A percentile compares a stretch with the other conserved stretches of the same genome.
Evolutionary conservation across 306 rosid genomes (phyloP).

Genomic region (Malus sylvestris): DNA sequence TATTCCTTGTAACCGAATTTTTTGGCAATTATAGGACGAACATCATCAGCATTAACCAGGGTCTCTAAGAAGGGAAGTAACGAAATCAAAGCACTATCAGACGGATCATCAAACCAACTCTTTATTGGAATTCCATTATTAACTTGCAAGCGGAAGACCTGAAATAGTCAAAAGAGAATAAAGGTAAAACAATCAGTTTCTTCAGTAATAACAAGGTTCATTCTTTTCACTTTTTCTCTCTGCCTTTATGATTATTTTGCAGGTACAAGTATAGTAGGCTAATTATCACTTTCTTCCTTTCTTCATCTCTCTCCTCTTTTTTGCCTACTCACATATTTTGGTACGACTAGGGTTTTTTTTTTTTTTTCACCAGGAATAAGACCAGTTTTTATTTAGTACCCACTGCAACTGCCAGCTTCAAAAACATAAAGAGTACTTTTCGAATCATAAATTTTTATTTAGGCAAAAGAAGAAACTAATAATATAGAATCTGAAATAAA

Average conservation of each 20-base stretch:
- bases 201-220: not conserved
- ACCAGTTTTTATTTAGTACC: not conserved
- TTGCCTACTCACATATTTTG: not conserved
- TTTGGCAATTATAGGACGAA: conserved; percentile 87
- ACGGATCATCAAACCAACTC: conserved; percentile 98
- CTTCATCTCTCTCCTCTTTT: not conserved
- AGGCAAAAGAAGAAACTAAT: no score
- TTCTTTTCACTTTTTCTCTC: not conserved
- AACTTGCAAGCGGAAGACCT: conserved; percentile 97
- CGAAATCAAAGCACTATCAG: conserved; percentile 74
- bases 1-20: conserved; percentile 89
- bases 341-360: not conserved
- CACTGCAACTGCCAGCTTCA: not conserved
- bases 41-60: conserved; percentile 86
- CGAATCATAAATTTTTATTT: no score
- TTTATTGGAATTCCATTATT: conserved; percentile 97
- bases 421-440: not conserved
- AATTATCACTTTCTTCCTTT: not conserved
- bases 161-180: conserved; percentile 38
- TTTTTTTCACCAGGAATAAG: not conserved
- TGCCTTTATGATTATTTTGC: not conserved
- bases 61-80: conserved; percentile 95
- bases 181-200: conserved; percentile 25
- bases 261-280: not conserved
- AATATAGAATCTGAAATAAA: not conserved